A percentile compares a stretch with the other conserved stretches of the same genome.
phyloP scores from a whole-genome alignment of 2,329 filamentous ascomycete genomes.

The Myriosclerotinia curreyana region DNA sequence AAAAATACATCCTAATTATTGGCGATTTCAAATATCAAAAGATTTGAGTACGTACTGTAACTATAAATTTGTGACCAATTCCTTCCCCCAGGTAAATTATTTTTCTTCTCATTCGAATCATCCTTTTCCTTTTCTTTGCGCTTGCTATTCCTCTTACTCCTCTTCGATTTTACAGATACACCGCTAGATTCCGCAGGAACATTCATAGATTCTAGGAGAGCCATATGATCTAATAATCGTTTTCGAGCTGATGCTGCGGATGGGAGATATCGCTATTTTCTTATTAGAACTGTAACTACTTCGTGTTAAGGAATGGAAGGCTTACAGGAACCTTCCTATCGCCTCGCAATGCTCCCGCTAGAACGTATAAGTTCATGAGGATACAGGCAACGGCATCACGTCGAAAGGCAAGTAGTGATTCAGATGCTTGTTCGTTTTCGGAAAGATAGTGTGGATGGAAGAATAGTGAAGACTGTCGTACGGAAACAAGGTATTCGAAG shows the following conservation, averaged over 20 bases:
- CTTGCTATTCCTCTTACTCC: conserved; percentile 5
- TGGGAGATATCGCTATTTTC: conserved; percentile 49
- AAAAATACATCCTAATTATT: too few relatives aligned
- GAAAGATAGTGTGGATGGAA: conserved; percentile 54
- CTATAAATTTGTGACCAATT: conserved; percentile 58
- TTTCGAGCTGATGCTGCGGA: conserved; percentile 53
- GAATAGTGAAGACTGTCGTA: conserved; percentile 56
- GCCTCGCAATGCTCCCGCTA: conserved; percentile 54
- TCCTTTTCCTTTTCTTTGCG: conserved; percentile 1
- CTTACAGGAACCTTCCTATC: conserved; percentile 47
- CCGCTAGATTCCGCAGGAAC: conserved; percentile 18
- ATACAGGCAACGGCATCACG: conserved; percentile 57
- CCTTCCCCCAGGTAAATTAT: conserved; percentile 36
- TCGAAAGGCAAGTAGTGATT: conserved; percentile 49
- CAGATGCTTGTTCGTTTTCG: conserved; percentile 49
- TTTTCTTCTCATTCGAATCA: conserved; percentile 15
- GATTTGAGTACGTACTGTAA: conserved; percentile 37
- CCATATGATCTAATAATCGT: conserved; percentile 50
- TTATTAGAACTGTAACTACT: not conserved
- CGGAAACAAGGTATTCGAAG: conserved; percentile 56
- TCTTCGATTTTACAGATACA: conserved; percentile 11
- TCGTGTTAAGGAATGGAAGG: not conserved
- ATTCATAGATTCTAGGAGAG: conserved; percentile 44
- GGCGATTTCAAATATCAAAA: too few relatives aligned
- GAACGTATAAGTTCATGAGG: conserved; percentile 56